Conservation (phyloP, 2,329 filamentous ascomycete species). For the Xylogone sp. region DNA sequence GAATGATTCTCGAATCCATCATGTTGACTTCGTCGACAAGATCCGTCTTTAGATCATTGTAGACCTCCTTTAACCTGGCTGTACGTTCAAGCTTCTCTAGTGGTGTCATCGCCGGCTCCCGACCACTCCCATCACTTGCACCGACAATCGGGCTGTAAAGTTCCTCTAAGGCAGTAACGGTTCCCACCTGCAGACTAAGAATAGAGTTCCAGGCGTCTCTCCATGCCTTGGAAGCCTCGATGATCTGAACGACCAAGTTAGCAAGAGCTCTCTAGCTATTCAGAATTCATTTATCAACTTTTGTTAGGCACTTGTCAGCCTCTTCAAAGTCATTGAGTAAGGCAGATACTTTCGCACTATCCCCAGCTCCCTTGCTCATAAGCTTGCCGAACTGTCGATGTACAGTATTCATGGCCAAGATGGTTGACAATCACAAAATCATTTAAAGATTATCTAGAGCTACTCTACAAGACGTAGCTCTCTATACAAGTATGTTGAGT, state of each 20-base stretch:
- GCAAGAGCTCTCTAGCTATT: slow-evolving; percentile 1
- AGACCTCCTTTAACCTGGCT: slow-evolving; percentile 60
- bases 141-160: slow-evolving; percentile 76
- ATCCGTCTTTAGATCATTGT: slow-evolving; percentile 67
- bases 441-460: neutral
- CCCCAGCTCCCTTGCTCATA: slow-evolving; percentile 62
- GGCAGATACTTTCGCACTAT: slow-evolving; percentile 72
- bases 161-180: slow-evolving; percentile 64
- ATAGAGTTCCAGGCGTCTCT: slow-evolving; percentile 75
- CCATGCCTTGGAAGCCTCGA: slow-evolving; percentile 73
- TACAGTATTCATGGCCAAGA: slow-evolving; percentile 61
- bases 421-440: neutral
- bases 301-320: slow-evolving; percentile 68
- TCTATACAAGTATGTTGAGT: neutral
- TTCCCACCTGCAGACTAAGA: slow-evolving; percentile 62
- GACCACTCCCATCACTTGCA: slow-evolving; percentile 53
- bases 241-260: slow-evolving; percentile 49
- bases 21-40: slow-evolving; percentile 66
- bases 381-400: slow-evolving; percentile 73
- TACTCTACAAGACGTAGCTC: neutral
- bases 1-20: slow-evolving; percentile 68
- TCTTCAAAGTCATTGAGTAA: slow-evolving; percentile 78
- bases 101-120: slow-evolving; percentile 57
- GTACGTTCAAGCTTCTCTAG: slow-evolving; percentile 60
- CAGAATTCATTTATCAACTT: slow-evolving; percentile 44